Evolutionary conservation across 306 rosid genomes (phyloP), one percentile per base, ranked within the genome.

Genomic region (Casuarina cunninghamiana): DNA sequence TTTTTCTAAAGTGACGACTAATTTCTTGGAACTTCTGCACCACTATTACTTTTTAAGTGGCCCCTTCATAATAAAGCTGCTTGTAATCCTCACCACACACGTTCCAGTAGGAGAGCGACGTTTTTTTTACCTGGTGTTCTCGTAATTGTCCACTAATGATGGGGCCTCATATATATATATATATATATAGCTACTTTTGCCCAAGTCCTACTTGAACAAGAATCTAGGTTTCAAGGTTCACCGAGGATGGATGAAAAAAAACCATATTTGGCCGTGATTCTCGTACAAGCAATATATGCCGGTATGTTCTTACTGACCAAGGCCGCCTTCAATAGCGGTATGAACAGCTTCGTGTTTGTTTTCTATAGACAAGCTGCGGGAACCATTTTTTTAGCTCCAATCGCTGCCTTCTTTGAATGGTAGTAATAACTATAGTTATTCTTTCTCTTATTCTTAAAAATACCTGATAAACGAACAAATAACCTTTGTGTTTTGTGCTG

Each of bases 251-350:
- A 43, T 37, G 80, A 32, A 12, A 35, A 63, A 19, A 88, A 78
- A 41, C 71, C 90, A 1, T 85, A 84, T 69, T 6, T 81, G 62
- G 77, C 78, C 35, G 97, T 84, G 55, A 37, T 93, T 4, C 10
- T 88, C 2, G 75, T 89, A 44, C 93, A 93, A 77, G 75, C 87
- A 65, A 91, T 91, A 39, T 93, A 93, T 16, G 87, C 97, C 0
- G 92, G 45, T 44, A 87, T 91, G 94, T 81, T 86, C 78, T 81
- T 90, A 21, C 86, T 92, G 38, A 82, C 91, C 15, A 92, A 92
- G 81, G 91, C 93, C 3, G 97, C 97, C 44, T 93, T 93, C 62
- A 86, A 91, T 54, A 89, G 85, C 44, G 98, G 98, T 50, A 93
- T 93, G 93, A 93, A 88, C 88, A 91, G 70, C 26, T 88, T 86